Conservation (phyloP, 106 monocot genomes). For the Iris macrosiphon region DNA sequence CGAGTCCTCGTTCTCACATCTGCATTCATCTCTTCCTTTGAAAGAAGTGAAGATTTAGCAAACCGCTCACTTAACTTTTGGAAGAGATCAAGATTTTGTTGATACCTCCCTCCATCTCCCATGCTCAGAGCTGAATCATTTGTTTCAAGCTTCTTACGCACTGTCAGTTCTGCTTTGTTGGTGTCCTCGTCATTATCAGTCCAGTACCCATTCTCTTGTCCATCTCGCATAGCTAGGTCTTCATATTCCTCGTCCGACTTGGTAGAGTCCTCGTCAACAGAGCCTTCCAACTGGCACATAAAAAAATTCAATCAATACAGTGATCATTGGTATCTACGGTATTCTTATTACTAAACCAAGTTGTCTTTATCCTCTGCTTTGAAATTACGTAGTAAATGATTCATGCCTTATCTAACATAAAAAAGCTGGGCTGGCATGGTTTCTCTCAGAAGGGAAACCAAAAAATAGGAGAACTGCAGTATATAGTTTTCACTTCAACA, state of each 20-base stretch:
- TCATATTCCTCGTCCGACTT: constrained; percentile 8
- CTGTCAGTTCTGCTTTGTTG: no score
- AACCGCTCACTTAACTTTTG: neutral
- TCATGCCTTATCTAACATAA: constrained; percentile 66
- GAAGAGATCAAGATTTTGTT: neutral
- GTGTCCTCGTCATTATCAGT: constrained; percentile 2
- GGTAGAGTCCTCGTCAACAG: constrained; percentile 10
- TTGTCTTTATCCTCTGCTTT: constrained; percentile 51
- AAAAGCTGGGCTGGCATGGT: no score
- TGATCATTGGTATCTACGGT: constrained; percentile 14
- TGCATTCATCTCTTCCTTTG: neutral
- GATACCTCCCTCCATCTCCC: neutral
- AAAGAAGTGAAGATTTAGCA: neutral
- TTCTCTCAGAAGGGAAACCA: no score
- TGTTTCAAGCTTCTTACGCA: neutral
- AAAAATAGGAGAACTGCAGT: no score
- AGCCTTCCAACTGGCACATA: constrained; percentile 5
- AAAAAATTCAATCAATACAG: no score
- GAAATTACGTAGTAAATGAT: constrained; percentile 52
- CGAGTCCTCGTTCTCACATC: neutral
- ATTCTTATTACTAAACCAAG: constrained; percentile 42
- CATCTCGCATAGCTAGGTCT: constrained; percentile 9
- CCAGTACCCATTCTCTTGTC: constrained; percentile 4
- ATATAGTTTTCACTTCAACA: no score
- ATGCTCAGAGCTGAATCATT: neutral